Base-by-base conservation (phyloP, 2,329 filamentous ascomycete species). In the Arthrobotrys iridis region DNA sequence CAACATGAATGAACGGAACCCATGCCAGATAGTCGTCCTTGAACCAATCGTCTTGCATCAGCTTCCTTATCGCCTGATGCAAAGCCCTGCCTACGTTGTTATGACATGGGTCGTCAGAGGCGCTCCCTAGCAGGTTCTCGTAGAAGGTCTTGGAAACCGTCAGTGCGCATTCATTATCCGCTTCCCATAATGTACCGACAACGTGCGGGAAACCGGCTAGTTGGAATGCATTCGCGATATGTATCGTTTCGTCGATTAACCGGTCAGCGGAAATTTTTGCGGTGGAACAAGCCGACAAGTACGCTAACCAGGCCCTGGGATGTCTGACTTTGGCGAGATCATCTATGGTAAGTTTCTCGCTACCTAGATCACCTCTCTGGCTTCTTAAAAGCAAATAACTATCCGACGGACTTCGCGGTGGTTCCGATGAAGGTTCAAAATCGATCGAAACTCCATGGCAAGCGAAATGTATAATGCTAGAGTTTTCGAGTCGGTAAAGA, bases 121-220 rank as follows among this genome's bases (percentile, higher is more conserved):
- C n/a, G n/a, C n/a, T n/a, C 22, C 22, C 43, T 13, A 46, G 22
- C 5, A 46, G 13, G 24, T 2, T 6, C 24, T 24, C 22, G 22
- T 46, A 46, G 10, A 46, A 46, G 13, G 3, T 26, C 22, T 24
- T 46, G 43, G 43, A 22, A 20, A 46, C 7, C n/a, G 24, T 46
- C 15, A 5, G 5, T 2, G 43, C 87, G 86, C 81, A 81, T 83
- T 24, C 87, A 15, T 35, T 13, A 11, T 35, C 26, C 2, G 79
- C 66, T 24, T 77, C 67, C 81, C 81, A 82, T 37, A 83, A 63
- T 7, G 79, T 80, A 3, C 80, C 50, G 18, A 57, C 50, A 10
- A 57, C 50, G 8, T 57, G 50, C 15, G 26, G 50, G n/a, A 37
- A 57, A 4, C 50, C 50, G n/a, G 30, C 30, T n/a, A 57, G 30